These are phyloP conservation scores for Microstegium vimineum DNA, from an alignment of 176 grass and related monocot genomes.

Conservation along the genomic window DNA sequence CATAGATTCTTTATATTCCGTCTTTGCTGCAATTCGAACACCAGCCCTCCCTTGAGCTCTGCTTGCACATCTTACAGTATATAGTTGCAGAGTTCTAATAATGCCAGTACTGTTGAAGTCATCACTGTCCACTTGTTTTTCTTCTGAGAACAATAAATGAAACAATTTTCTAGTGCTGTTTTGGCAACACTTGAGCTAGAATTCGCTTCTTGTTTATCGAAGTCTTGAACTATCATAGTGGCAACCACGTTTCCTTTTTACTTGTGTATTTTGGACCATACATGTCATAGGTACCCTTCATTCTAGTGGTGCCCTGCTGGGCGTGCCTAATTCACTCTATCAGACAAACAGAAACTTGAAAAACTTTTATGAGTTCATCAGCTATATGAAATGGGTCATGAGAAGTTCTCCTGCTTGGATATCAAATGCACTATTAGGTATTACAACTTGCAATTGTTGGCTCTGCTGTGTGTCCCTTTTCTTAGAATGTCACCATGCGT, in stretches of 20 bases:
- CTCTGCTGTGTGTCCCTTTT: background rate
- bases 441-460: slow-evolving; percentile 5
- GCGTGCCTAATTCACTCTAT: background rate
- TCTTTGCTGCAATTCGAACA: background rate
- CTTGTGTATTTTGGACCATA: background rate
- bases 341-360: background rate
- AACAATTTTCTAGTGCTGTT: background rate
- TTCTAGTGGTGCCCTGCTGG: background rate
- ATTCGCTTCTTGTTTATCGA: background rate
- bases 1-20: background rate
- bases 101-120: background rate
- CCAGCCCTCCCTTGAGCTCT: background rate
- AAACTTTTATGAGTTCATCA: background rate
- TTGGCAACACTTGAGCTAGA: background rate
- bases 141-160: background rate
- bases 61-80: background rate
- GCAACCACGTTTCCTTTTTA: background rate
- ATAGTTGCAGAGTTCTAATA: background rate
- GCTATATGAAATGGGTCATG: background rate
- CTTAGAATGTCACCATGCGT: background rate
- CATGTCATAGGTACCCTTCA: background rate
- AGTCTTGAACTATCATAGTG: background rate
- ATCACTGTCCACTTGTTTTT: background rate
- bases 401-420: background rate
- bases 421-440: background rate